A percentile compares a stretch with the other conserved stretches of the same genome.
Conservation (phyloP, 495 filamentous ascomycete species). For the Trichocladium antarcticum region DNA sequence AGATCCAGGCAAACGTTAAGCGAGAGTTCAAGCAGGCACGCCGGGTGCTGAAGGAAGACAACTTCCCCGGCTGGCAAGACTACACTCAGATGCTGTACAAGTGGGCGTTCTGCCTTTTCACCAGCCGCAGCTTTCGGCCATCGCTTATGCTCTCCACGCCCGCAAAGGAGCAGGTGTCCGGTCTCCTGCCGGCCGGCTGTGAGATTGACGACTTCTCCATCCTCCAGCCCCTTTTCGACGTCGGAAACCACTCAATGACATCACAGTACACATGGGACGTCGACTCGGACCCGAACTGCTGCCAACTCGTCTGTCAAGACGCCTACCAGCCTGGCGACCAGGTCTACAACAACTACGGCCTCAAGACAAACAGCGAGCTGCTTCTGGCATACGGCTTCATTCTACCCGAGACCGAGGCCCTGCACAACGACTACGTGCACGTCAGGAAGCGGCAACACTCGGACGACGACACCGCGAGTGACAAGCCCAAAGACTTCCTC, state of each 20-base stretch:
- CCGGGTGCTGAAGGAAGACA: constrained; percentile 28
- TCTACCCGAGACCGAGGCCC: constrained; percentile 25
- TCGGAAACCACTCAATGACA: constrained; percentile 41
- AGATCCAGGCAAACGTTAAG: constrained; percentile 33
- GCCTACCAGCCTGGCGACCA: constrained; percentile 26
- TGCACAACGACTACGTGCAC: constrained; percentile 43
- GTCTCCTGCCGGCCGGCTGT: constrained; percentile 14
- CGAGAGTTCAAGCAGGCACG: constrained; percentile 36
- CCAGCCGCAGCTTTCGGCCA: constrained; percentile 43
- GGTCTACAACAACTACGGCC: constrained; percentile 46
- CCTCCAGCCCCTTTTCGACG: constrained; percentile 42
- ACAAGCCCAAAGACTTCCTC: constrained; percentile 26
- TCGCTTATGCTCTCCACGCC: constrained; percentile 30
- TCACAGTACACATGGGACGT: constrained; percentile 34
- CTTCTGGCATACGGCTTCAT: constrained; percentile 45
- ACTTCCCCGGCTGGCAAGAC: constrained; percentile 19
- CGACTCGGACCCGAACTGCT: constrained; percentile 17
- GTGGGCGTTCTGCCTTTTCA: constrained; percentile 47
- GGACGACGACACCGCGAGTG: neutral
- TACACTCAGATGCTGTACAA: constrained; percentile 39
- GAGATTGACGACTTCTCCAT: constrained; percentile 41
- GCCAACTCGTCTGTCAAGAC: constrained; percentile 24
- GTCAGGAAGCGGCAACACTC: constrained; percentile 27
- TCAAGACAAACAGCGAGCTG: constrained; percentile 44
- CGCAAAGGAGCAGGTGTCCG: constrained; percentile 1